Base-by-base conservation (phyloP, 2,329 filamentous ascomycete species). In the Sclerotinia trifoliorum region DNA sequence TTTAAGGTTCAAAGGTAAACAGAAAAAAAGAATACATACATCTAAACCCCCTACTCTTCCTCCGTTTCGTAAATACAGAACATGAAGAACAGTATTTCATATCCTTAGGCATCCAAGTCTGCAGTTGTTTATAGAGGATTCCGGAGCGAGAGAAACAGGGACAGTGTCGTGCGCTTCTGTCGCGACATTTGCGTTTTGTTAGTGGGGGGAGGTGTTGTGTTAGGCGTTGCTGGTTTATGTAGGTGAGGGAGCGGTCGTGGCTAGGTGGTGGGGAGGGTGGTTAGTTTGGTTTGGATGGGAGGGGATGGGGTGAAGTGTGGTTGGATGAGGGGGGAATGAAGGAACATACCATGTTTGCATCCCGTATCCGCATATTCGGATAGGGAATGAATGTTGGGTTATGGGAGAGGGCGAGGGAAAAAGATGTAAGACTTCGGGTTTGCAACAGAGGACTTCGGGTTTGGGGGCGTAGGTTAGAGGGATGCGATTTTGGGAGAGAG, bases 41-140 rank as follows among this genome's bases (percentile, higher is more conserved):
- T 56, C 69, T 61, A 21, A 67, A 65, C 4, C 71, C 69, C 35
- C 75, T 69, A 5, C 48, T 32, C n/a, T 57, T 73, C 61, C 73
- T 75, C 65, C 74, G 71, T 42, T 49, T 67, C 4, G 74, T 75
- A 49, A 73, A 76, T 51, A 65, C 71, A 29, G 35, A 51, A 68
- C 74, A 76, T 7, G 63, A 46, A 3, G 68, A 55, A 64, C 74
- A 76, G 68, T 74, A 76, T 26, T 69, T 72, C 69, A 75, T 54
- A 1, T 49, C 65, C 26, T 64, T 67, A 3, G 73, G 73, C 68
- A 75, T 70, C 74, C 73, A 76, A 2, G n/a, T 54, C n/a, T 69
- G 61, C 11, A 76, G 26, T 21, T 74, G 66, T 21, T 65, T 57
- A 57, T 73, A 68, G 26, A 76, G 7, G n/a, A 15, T 11, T 21